Base-by-base conservation (phyloP, 805 yeast genomes). In the Barnettozyma sp. region DNA sequence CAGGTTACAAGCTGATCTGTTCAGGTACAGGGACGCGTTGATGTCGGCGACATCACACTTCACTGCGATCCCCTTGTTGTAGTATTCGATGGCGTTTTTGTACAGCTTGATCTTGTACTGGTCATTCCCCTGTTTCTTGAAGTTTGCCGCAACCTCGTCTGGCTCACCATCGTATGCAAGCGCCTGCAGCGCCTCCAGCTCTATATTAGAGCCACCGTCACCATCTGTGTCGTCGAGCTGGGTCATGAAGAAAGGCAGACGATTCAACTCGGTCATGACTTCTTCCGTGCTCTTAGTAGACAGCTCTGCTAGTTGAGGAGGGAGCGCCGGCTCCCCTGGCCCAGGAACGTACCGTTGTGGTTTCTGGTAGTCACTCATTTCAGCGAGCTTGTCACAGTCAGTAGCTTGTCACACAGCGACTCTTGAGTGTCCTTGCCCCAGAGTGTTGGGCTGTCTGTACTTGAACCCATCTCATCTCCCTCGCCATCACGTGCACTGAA, bases 91-190 rank as follows among this genome's bases (percentile, higher is more conserved):
- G 1, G 98, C 98, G 44, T 76, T 75, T 38, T 73, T 70, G 60
- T 72, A 92, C 49, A 78, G 75, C 48, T 80, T 84, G 8, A 64
- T 63, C 55, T 75, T 79, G 61, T 70, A 92, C 40, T 83, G 72
- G 12, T 86, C 97, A 56, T 94, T 92, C 6, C 98, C 99, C 55
- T 90, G 97, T 42, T 73, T 78, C 44, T 87, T 86, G 65, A 88
- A 92, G 52, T 87, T 88, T 17, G 74, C 68, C 4, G 97, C 97
- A 23, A 87, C 66, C 52, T 92, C 98, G 50, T 82, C 78, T 0
- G 97, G 96, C 44, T 86, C 95, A 30, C 97, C 98, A 33, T 92
- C 98, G 53, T 85, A 87, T 0, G 94, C 95, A 47, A 92, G 65
- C 5, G 95, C 90, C 53, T 80, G 81, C 39, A 92, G 67, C 0